Conservation (phyloP, 2,329 filamentous ascomycete species). For the Curvularia sp. region DNA sequence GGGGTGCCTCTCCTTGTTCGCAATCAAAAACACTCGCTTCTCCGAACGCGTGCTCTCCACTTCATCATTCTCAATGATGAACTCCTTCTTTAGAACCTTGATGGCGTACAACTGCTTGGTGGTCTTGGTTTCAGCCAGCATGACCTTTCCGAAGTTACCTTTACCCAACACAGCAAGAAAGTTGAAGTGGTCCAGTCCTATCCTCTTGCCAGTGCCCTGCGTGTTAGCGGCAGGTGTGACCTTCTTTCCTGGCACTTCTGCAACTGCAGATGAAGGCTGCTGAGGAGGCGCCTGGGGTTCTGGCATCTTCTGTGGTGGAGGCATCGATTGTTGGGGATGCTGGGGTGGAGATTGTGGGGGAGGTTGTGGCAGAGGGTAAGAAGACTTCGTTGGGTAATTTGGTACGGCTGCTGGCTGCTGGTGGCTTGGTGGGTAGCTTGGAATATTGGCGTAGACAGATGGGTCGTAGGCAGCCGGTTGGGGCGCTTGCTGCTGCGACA, state of each 20-base stretch:
- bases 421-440: conserved; percentile 44
- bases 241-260: conserved; percentile 56
- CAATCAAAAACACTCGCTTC: conserved; percentile 95
- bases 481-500: conserved; percentile 53
- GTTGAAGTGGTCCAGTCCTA: conserved; percentile 98
- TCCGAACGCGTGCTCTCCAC: conserved; percentile 97
- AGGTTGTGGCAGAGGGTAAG: conserved; percentile 47
- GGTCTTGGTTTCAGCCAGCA: conserved; percentile 96
- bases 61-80: conserved; percentile 99
- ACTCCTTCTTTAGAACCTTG: conserved; percentile 99
- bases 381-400: conserved; percentile 47
- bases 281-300: conserved; percentile 39
- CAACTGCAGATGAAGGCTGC: conserved; percentile 42
- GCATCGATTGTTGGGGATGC: conserved; percentile 54
- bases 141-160: conserved; percentile 99
- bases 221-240: conserved; percentile 71
- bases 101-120: conserved; percentile 94
- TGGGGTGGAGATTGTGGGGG: conserved; percentile 60
- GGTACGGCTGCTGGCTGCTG: conserved; percentile 42
- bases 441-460: conserved; percentile 69
- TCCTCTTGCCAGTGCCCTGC: conserved; percentile 78
- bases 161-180: conserved; percentile 98
- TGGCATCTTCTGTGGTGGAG: conserved; percentile 50
- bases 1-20: conserved; percentile 95
- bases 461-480: conserved; percentile 75